Evolutionary conservation across 225 moss, liverwort and hornwort species (phyloP).

Genomic region (Asterella californica): DNA sequence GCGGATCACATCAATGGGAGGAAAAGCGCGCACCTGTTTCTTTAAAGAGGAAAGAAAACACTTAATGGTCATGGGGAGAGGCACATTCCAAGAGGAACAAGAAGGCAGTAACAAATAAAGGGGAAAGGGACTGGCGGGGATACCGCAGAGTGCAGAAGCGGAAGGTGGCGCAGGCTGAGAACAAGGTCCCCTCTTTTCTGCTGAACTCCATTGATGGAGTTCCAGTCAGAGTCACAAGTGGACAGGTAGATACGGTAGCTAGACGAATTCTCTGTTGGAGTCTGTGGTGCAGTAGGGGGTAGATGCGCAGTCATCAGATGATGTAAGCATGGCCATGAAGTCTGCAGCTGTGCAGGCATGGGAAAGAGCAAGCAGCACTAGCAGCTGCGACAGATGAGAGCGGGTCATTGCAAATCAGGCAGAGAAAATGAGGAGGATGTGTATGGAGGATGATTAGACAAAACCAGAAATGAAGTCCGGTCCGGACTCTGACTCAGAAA

Average conservation of each 20-base stretch:
- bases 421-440: neutral
- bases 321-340: neutral
- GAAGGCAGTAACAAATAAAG: neutral
- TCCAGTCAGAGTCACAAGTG: neutral
- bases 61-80: neutral
- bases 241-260: slow-evolving; percentile 5
- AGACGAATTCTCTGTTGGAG: neutral
- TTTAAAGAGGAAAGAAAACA: neutral
- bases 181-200: neutral
- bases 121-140: neutral
- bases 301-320: slow-evolving; percentile 10
- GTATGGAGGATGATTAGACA: no score
- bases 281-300: neutral
- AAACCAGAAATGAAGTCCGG: no score
- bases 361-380: neutral
- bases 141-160: neutral
- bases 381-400: neutral
- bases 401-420: neutral
- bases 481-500: neutral
- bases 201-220: neutral
- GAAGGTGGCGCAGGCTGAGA: neutral
- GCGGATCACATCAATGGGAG: neutral
- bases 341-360: neutral
- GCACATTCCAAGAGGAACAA: neutral
- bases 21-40: no score